Base-by-base conservation (phyloP, 1,139 yeast genomes). In the Yamadazyma blattariae region DNA sequence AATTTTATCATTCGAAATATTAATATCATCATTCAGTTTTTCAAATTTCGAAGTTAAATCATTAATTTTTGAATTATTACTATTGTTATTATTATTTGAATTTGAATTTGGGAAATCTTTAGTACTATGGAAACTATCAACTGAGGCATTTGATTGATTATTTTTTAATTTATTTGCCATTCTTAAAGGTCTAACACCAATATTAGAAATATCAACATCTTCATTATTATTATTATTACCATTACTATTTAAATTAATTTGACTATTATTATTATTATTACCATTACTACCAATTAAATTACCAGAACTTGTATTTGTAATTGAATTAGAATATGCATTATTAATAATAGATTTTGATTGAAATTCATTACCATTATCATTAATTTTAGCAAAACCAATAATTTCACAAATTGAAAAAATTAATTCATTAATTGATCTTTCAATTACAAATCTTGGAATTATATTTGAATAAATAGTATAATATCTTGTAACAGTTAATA, bases 401-500 rank as follows among this genome's bases (percentile, higher is more conserved):
- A 86, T 70, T 47, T 86, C 95, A 51, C 90, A 80, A 11, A 88
- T 74, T 1, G 89, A 71, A 50, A 82, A 82, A 11, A 82, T 71
- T 30, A 90, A 63, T 52, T 89, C 96, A 24, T 87, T 76, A 9
- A 88, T 66, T 0, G 97, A 83, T 18, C 90, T 79, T 58, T 88
- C 87, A 26, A 90, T 70, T 8, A 89, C 74, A 24, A 85, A 66
- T 37, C 74, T 74, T 1, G 97, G 97, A 35, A 88, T 62, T 11
- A 86, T 52, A 7, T 74, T 73, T 5, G 75, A 67, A 42, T 85
- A 81, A 6, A 79, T 64, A 1, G 87, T 79, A 56, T 69, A 86
- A 54, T 88, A 88, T 50, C 96, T 74, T 0, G 95, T 76, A 0
- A 92, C 76, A 4, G 96, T 80, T 33, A 90, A 77, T 1, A 83